phyloP scores from a whole-genome alignment of 495 filamentous ascomycete species.

The Penicillium silybi region DNA sequence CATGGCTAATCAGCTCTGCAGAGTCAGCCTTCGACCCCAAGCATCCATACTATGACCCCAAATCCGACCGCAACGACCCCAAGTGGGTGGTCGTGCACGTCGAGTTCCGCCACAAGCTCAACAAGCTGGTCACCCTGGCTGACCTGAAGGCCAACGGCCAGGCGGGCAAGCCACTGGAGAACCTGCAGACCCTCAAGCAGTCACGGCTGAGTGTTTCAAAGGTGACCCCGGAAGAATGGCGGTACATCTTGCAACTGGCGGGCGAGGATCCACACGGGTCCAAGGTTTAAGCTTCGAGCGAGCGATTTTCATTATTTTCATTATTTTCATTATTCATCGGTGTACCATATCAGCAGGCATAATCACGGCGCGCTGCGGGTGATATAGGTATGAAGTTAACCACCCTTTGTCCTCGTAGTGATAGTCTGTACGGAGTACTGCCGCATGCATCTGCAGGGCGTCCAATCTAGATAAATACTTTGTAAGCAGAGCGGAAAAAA shows the following conservation, averaged over 20 bases:
- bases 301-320: neutral
- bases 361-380: neutral
- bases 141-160: constrained; percentile 63
- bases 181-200: constrained; percentile 80
- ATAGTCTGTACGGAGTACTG: neutral
- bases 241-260: constrained; percentile 61
- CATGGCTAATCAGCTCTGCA: constrained; percentile 21
- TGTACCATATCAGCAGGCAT: neutral
- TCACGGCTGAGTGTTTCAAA: constrained; percentile 78
- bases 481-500: neutral
- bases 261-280: constrained; percentile 17
- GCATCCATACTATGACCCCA: constrained; percentile 80
- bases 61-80: constrained; percentile 65
- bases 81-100: constrained; percentile 91
- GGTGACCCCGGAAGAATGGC: constrained; percentile 71
- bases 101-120: constrained; percentile 75
- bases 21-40: constrained; percentile 75
- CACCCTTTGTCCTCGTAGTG: neutral
- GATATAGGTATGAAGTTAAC: neutral
- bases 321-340: neutral
- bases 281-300: neutral
- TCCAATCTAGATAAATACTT: neutral
- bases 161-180: constrained; percentile 61
- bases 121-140: constrained; percentile 63
- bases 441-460: neutral